phyloP scores from a whole-genome alignment of 78 protist species.

The Ministeria vibrans region DNA sequence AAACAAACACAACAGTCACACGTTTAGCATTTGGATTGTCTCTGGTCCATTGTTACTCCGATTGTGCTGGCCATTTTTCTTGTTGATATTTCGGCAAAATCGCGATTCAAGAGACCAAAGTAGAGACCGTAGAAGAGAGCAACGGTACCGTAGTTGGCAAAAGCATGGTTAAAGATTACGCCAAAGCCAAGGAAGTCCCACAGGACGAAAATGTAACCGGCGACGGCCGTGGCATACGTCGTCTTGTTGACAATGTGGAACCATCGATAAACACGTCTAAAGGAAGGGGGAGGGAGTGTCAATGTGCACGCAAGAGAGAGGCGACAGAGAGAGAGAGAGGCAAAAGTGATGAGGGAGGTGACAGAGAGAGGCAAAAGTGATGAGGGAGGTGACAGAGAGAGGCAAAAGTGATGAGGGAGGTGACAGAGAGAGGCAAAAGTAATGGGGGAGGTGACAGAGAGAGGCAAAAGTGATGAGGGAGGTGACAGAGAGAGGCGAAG shows the following conservation, averaged over 20 bases:
- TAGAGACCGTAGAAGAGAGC: conserved; percentile 31
- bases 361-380: not conserved
- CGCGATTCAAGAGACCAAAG: conserved; percentile 32
- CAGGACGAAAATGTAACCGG: not conserved
- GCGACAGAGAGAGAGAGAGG: not conserved
- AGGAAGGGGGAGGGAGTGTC: not conserved
- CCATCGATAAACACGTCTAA: not conserved
- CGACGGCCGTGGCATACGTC: not conserved
- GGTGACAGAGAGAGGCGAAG: not conserved
- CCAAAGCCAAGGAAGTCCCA: not conserved
- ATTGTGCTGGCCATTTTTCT: not conserved
- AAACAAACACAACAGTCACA: not conserved
- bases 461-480: not conserved
- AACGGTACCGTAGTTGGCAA: not conserved
- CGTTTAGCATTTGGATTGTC: not conserved
- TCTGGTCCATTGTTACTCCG: not conserved
- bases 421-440: no score
- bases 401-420: no score
- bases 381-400: no score
- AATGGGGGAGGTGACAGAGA: not conserved
- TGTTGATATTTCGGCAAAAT: conserved; percentile 16
- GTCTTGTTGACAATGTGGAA: not conserved
- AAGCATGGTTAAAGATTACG: not conserved
- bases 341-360: not conserved
- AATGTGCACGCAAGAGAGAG: not conserved